Percentiles rank a stretch among this genome's conserved stretches.
Conservation (phyloP, 2,329 filamentous ascomycete species). For the Curvularia lunata region DNA sequence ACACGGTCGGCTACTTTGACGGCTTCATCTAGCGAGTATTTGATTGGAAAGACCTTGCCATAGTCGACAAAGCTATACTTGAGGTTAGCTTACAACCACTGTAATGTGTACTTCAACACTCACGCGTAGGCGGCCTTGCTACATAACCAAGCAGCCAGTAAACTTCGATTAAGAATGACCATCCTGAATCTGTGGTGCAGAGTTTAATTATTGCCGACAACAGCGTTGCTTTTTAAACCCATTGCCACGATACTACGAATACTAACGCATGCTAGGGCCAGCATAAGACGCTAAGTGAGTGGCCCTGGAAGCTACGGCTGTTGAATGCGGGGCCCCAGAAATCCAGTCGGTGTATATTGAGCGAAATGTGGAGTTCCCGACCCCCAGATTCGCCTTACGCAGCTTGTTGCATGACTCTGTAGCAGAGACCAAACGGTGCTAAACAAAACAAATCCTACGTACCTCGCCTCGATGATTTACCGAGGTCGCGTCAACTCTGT, state of each 20-base stretch:
- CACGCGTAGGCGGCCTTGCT: neutral
- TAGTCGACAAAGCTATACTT: slow-evolving; percentile 6
- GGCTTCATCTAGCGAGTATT: neutral
- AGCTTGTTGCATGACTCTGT: neutral
- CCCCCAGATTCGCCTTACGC: neutral
- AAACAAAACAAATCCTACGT: neutral
- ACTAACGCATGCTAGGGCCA: neutral
- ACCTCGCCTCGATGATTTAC: neutral
- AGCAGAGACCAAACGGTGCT: neutral
- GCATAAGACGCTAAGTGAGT: neutral
- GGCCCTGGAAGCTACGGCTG: neutral
- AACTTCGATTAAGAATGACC: neutral
- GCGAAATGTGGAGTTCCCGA: neutral
- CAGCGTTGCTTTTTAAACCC: neutral
- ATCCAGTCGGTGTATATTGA: neutral
- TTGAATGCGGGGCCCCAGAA: neutral
- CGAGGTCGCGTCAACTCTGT: neutral
- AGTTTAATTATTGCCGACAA: neutral
- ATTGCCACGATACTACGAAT: neutral
- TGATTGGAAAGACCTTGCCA: neutral
- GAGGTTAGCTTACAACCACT: neutral
- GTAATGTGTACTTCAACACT: neutral
- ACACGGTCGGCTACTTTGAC: neutral
- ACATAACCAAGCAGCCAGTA: neutral
- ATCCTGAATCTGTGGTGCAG: neutral